These are phyloP conservation scores for Fonsecaea pedrosoi DNA, from an alignment of 2,329 filamentous ascomycete genomes.

Conservation along the genomic window DNA sequence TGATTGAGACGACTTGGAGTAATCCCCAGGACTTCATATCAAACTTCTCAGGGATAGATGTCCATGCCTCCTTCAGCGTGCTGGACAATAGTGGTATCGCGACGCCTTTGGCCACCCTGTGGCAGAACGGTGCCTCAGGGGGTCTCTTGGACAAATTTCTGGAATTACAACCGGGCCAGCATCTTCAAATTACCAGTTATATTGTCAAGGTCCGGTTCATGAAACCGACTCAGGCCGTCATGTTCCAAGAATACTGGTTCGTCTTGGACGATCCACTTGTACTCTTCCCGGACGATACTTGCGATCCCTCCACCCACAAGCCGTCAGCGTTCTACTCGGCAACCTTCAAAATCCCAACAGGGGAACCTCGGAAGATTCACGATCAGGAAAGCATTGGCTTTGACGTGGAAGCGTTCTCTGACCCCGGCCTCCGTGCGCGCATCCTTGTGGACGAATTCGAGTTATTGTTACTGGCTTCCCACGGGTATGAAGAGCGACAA, in stretches of 20 bases:
- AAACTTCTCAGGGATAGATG: slow-evolving; percentile 1
- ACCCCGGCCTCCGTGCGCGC: slow-evolving; percentile 4
- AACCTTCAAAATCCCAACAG: slow-evolving; percentile 1
- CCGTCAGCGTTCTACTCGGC: neutral
- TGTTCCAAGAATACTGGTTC: slow-evolving; percentile 12
- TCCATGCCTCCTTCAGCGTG: slow-evolving; percentile 7
- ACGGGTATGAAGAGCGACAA: slow-evolving; percentile 10
- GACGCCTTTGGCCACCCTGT: neutral
- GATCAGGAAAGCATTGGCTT: slow-evolving; percentile 10
- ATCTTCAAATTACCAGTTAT: slow-evolving; percentile 13
- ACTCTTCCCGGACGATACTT: neutral
- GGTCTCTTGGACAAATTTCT: neutral
- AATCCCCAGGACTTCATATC: slow-evolving; percentile 9
- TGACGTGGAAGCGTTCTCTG: slow-evolving; percentile 12
- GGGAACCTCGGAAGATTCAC: slow-evolving; percentile 4
- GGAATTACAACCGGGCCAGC: neutral
- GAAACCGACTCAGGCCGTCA: slow-evolving; percentile 7
- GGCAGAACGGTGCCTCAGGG: neutral
- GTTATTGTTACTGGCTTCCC: slow-evolving; percentile 8
- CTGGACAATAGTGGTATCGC: neutral
- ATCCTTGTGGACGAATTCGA: slow-evolving; percentile 10
- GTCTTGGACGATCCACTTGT: neutral
- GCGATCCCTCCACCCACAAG: neutral
- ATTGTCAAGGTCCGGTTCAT: slow-evolving; percentile 7
- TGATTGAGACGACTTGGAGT: slow-evolving; percentile 17